Percentiles rank a stretch among this genome's conserved stretches.
These are phyloP conservation scores for Lactarius sp. DNA, from an alignment of 768 basidiomycete genomes.

Conservation along the genomic window DNA sequence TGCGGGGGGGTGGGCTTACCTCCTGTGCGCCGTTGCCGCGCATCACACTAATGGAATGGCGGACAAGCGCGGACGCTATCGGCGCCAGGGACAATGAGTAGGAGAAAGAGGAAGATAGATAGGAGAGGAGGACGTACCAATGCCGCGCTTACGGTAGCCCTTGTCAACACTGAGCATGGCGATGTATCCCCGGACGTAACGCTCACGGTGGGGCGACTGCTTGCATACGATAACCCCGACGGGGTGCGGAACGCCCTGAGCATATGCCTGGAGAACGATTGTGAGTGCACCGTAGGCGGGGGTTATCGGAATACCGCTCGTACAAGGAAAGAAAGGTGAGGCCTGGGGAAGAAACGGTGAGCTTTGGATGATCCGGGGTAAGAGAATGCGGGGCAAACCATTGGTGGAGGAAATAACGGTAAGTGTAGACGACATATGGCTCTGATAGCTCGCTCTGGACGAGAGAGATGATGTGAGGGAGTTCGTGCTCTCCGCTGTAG, in stretches of 20 bases:
- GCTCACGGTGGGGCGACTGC: conserved; percentile 80
- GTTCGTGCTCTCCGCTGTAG: conserved; percentile 72
- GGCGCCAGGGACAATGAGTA: neutral
- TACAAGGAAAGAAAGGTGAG: conserved; percentile 81
- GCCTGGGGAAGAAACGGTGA: conserved; percentile 47
- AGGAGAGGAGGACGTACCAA: conserved; percentile 67
- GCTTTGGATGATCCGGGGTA: conserved; percentile 29
- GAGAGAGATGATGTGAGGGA: conserved; percentile 78
- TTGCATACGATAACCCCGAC: conserved; percentile 97
- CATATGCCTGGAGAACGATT: neutral
- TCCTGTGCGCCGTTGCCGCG: conserved; percentile 77
- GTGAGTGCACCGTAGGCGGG: neutral
- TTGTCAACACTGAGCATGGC: conserved; percentile 94
- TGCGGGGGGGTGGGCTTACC: conserved; percentile 41
- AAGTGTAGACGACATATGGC: conserved; percentile 95
- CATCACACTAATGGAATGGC: conserved; percentile 82
- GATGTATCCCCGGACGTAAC: conserved; percentile 86
- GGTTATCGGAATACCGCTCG: conserved; percentile 8
- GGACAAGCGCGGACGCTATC: conserved; percentile 53
- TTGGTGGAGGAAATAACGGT: conserved; percentile 92
- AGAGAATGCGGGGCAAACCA: conserved; percentile 57
- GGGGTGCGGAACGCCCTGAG: conserved; percentile 37
- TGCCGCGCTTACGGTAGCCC: conserved; percentile 88
- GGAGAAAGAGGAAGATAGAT: neutral
- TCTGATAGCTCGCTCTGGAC: conserved; percentile 92